phyloP scores from a whole-genome alignment of 805 yeast genomes.

The Starmerella bacillaris region DNA sequence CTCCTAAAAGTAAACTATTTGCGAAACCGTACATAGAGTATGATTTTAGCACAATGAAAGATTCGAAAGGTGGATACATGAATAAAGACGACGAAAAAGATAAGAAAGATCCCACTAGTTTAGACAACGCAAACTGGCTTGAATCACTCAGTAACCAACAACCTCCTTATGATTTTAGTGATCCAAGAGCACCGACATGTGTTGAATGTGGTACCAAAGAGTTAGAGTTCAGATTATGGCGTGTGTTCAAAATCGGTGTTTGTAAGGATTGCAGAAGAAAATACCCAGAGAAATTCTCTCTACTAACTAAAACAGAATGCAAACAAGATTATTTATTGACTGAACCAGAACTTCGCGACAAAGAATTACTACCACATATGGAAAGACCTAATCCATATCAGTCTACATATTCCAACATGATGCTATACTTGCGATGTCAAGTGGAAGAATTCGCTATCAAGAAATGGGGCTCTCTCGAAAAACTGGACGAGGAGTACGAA shows the following conservation, averaged over 20 bases:
- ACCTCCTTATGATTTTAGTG: constrained; percentile 28
- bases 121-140: constrained; percentile 15
- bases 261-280: constrained; percentile 61
- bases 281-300: constrained; percentile 71
- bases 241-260: constrained; percentile 52
- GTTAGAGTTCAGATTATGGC: constrained; percentile 50
- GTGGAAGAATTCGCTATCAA: constrained; percentile 85
- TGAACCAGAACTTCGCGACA: constrained; percentile 77
- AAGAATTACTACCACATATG: constrained; percentile 45
- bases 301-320: constrained; percentile 89
- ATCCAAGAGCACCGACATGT: constrained; percentile 63
- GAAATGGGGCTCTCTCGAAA: constrained; percentile 88
- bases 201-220: constrained; percentile 68
- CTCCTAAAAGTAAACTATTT: constrained; percentile 11
- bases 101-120: not conserved
- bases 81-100: constrained; percentile 24
- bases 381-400: constrained; percentile 93
- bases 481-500: constrained; percentile 83
- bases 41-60: constrained; percentile 81
- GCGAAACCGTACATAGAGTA: constrained; percentile 25
- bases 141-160: constrained; percentile 22
- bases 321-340: constrained; percentile 80
- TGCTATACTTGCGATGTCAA: constrained; percentile 70
- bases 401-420: constrained; percentile 77
- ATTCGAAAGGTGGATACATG: constrained; percentile 73